These are phyloP conservation scores for Penicillium goetzii DNA, from an alignment of 495 filamentous ascomycete genomes.

Conservation along the genomic window DNA sequence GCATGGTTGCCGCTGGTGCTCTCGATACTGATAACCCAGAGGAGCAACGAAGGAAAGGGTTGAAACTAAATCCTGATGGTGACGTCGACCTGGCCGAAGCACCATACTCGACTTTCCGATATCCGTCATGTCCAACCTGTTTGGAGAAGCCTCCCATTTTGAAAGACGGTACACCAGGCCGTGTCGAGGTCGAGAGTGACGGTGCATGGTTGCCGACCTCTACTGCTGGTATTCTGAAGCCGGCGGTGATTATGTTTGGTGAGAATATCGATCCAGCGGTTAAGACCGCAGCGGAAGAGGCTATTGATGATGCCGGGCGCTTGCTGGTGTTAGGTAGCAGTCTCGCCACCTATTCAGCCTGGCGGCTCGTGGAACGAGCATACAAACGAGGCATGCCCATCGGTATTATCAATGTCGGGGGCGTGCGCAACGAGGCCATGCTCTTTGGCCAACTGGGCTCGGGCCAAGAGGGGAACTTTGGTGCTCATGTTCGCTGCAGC, in stretches of 20 bases:
- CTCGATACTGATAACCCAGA: constrained; percentile 76
- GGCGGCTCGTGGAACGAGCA: constrained; percentile 83
- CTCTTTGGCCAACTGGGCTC: constrained; percentile 59
- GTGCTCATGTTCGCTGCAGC: constrained; percentile 43
- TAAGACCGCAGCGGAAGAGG: constrained; percentile 76
- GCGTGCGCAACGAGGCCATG: constrained; percentile 75
- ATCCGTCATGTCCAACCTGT: constrained; percentile 86
- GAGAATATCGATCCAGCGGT: constrained; percentile 73
- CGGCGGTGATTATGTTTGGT: constrained; percentile 93
- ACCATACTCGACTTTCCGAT: constrained; percentile 86
- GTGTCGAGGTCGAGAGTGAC: constrained; percentile 74
- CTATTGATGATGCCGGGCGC: constrained; percentile 72
- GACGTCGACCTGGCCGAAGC: constrained; percentile 91
- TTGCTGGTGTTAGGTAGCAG: constrained; percentile 85
- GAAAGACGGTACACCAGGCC: constrained; percentile 57
- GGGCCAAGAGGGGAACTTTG: constrained; percentile 16
- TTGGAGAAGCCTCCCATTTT: constrained; percentile 64
- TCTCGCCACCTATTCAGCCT: constrained; percentile 92
- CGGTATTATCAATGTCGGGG: constrained; percentile 81
- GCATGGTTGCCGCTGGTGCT: constrained; percentile 71
- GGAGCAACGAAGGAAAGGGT: constrained; percentile 66
- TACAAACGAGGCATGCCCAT: constrained; percentile 82
- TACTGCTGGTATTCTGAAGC: constrained; percentile 83
- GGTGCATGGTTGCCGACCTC: constrained; percentile 75
- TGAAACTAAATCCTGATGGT: constrained; percentile 90